Conservation (phyloP, 192 early-diverging fungal species). For the Kickxella alabastrina region DNA sequence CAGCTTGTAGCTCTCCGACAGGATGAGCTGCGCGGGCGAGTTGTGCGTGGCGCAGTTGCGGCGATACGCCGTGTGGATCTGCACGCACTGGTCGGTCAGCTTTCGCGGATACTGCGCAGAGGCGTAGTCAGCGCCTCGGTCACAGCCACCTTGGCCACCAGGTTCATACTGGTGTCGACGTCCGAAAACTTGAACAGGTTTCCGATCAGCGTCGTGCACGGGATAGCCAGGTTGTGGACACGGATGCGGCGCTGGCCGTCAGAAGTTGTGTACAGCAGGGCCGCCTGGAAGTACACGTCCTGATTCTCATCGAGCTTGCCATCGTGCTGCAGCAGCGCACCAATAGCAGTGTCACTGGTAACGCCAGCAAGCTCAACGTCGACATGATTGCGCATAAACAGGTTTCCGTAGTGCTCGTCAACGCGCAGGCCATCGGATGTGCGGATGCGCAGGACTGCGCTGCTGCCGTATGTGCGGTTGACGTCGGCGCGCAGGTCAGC, state of each 20-base stretch:
- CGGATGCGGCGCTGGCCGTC: constrained; percentile 85
- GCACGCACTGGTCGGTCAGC: constrained; percentile 82
- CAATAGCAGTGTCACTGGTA: constrained; percentile 80
- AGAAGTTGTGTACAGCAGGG: constrained; percentile 91
- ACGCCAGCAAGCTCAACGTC: constrained; percentile 92
- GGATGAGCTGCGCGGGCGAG: constrained; percentile 88
- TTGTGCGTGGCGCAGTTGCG: constrained; percentile 85
- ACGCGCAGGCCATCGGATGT: constrained; percentile 86
- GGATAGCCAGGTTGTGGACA: constrained; percentile 80
- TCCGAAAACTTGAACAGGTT: constrained; percentile 88
- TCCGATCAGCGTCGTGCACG: constrained; percentile 69
- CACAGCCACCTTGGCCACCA: constrained; percentile 78
- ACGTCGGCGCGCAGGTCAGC: constrained; percentile 71
- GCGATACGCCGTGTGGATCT: constrained; percentile 85
- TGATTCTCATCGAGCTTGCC: constrained; percentile 81
- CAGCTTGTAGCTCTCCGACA: constrained; percentile 95
- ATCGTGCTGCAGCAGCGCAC: constrained; percentile 79
- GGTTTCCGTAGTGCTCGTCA: constrained; percentile 89
- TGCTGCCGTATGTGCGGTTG: constrained; percentile 78
- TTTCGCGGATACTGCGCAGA: constrained; percentile 75
- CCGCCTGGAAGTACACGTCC: constrained; percentile 84
- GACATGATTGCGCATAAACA: constrained; percentile 85
- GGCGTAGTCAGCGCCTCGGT: constrained; percentile 66
- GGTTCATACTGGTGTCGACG: constrained; percentile 87
- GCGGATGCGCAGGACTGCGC: constrained; percentile 82